A percentile compares a stretch with the other conserved stretches of the same genome.
phyloP scores from a whole-genome alignment of 129 eudicot species.

The Saposhnikovia divaricata region DNA sequence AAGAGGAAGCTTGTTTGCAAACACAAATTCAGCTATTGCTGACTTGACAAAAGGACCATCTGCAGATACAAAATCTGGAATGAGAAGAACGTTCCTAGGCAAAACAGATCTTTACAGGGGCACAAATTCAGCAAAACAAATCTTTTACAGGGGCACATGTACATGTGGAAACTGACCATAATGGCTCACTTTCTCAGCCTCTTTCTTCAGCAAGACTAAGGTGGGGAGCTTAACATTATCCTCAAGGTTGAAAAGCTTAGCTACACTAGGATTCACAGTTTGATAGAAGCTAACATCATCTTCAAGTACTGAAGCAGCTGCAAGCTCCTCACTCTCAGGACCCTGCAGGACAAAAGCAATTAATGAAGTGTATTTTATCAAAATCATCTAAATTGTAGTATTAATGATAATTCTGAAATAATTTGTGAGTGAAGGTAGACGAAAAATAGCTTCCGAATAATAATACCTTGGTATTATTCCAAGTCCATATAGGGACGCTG shows the following conservation, averaged over 20 bases:
- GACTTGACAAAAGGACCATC: conserved; percentile 66
- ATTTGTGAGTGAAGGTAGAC: not conserved
- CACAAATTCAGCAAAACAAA: not conserved
- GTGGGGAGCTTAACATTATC: conserved; percentile 59
- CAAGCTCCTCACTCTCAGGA: conserved; percentile 68
- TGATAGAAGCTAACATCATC: conserved; percentile 80
- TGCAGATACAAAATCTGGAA: conserved; percentile 22
- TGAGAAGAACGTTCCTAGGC: not conserved
- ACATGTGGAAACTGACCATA: conserved; percentile 43
- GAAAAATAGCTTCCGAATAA: not conserved
- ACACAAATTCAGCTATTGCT: conserved; percentile 64
- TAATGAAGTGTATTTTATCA: not conserved
- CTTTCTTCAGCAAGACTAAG: conserved; percentile 67
- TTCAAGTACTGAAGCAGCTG: conserved; percentile 76
- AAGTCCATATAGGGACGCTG: not conserved
- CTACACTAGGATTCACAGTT: conserved; percentile 61
- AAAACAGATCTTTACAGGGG: not conserved
- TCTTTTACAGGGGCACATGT: not conserved
- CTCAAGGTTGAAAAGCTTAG: conserved; percentile 66
- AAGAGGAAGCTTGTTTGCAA: conserved; percentile 75
- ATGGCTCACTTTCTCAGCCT: conserved; percentile 67
- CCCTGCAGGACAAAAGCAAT: conserved; percentile 37
- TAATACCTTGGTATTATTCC: not conserved
- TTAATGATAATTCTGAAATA: not conserved
- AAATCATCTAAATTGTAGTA: no score